Conservation (phyloP, 495 filamentous ascomycete genomes). For the Friedmanniomyces simplex region DNA sequence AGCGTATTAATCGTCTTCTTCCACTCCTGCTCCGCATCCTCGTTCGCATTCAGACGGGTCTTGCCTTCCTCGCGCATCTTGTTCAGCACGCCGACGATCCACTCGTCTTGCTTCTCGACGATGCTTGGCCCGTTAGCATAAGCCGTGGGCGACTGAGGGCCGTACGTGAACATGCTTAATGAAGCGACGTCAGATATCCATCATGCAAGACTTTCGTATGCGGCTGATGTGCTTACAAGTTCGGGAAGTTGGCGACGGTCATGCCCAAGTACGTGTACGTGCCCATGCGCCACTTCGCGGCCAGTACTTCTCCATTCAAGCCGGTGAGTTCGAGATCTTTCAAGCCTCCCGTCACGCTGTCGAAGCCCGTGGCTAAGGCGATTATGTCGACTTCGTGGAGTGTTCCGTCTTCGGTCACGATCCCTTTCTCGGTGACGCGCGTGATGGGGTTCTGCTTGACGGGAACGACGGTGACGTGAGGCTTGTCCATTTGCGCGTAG, state of each 20-base stretch:
- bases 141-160: slow-evolving; percentile 39
- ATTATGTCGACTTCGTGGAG: slow-evolving; percentile 40
- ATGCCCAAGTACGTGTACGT: slow-evolving; percentile 43
- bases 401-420: slow-evolving; percentile 32
- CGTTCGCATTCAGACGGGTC: slow-evolving; percentile 33
- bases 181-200: neutral
- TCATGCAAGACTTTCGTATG: slow-evolving; percentile 3
- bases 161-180: slow-evolving; percentile 29
- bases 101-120: slow-evolving; percentile 43
- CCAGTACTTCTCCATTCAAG: slow-evolving; percentile 31
- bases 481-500: slow-evolving; percentile 47
- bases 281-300: slow-evolving; percentile 41
- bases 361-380: slow-evolving; percentile 45
- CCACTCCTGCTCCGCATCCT: slow-evolving; percentile 31
- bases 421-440: slow-evolving; percentile 37
- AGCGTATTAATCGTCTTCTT: slow-evolving; percentile 27
- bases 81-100: slow-evolving; percentile 40
- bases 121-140: slow-evolving; percentile 44
- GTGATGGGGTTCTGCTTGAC: slow-evolving; percentile 39
- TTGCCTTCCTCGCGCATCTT: slow-evolving; percentile 31
- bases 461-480: slow-evolving; percentile 45
- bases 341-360: slow-evolving; percentile 39
- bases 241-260: slow-evolving; percentile 38
- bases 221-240: slow-evolving; percentile 35
- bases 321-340: slow-evolving; percentile 37